Evolutionary conservation across 192 early-diverging fungal species (phyloP).

Genomic region (Gorgonomyces haynaldii): DNA sequence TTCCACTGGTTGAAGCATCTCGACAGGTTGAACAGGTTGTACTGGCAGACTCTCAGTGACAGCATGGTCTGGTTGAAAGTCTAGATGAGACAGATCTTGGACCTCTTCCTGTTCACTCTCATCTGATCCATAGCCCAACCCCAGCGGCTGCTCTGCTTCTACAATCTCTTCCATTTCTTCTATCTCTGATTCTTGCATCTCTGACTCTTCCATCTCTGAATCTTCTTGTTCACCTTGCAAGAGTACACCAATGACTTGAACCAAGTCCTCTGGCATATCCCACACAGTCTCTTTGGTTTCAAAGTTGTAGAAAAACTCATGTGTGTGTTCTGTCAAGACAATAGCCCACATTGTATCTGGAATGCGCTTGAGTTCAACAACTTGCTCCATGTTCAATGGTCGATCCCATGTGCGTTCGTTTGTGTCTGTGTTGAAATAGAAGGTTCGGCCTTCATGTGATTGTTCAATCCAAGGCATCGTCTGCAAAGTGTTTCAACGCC

Average conservation of each 20-base stretch:
- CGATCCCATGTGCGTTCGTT: constrained; percentile 57
- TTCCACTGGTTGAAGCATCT: too few species aligned
- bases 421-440: constrained; percentile 62
- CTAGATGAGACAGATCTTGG: too few species aligned
- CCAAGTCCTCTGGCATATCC: constrained; percentile 41
- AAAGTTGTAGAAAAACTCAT: constrained; percentile 69
- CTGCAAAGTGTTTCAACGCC: too few species aligned
- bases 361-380: constrained; percentile 32
- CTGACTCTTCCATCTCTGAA: constrained; percentile 11
- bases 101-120: too few species aligned
- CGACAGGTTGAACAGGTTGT: too few species aligned
- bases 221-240: constrained; percentile 31
- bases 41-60: too few species aligned
- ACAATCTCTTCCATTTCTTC: neutral
- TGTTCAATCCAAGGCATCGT: too few species aligned
- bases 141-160: constrained; percentile 8
- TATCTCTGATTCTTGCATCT: constrained; percentile 1
- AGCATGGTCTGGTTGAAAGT: too few species aligned
- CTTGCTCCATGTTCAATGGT: constrained; percentile 9
- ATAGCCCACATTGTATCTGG: constrained; percentile 62
- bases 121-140: too few species aligned
- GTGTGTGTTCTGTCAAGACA: constrained; percentile 51
- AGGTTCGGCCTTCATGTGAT: constrained; percentile 52
- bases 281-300: constrained; percentile 36
- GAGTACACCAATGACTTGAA: constrained; percentile 36